Percentiles rank a stretch among this genome's conserved stretches.
Evolutionary conservation across 768 basidiomycete genomes (phyloP).

Genomic region (Phylloporus sp.): DNA sequence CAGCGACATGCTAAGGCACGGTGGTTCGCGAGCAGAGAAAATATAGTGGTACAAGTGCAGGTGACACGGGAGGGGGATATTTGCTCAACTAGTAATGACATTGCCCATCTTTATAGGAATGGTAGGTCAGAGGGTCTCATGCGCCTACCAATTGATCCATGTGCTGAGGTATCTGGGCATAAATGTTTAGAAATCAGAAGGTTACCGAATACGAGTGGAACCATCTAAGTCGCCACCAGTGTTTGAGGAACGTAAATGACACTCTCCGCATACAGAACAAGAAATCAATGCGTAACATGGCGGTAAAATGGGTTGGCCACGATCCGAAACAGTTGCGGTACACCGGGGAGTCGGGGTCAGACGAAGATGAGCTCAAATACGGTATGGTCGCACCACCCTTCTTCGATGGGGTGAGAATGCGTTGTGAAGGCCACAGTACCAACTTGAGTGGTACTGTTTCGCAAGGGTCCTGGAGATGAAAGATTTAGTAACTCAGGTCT

Average conservation of each 20-base stretch:
- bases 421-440: not conserved
- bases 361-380: not conserved
- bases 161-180: not conserved
- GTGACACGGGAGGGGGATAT: not conserved
- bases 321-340: not conserved
- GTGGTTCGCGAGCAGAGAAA: not conserved
- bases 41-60: not conserved
- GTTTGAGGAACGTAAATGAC: not conserved
- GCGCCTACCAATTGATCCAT: not conserved
- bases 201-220: not conserved
- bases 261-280: not conserved
- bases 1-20: constrained; percentile 5
- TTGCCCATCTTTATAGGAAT: not conserved
- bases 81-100: not conserved
- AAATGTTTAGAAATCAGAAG: not conserved
- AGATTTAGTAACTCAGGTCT: not conserved
- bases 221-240: not conserved
- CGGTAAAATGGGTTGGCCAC: not conserved
- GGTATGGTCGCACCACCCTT: not conserved
- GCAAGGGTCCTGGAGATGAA: not conserved
- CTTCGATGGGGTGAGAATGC: not conserved
- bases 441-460: not conserved
- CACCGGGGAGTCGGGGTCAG: not conserved
- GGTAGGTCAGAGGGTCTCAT: not conserved
- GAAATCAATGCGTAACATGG: not conserved